Percentiles rank a stretch among this genome's conserved stretches.
Conservation (phyloP, 1,139 yeast genomes). For the Lodderomyces jiufengensis region DNA sequence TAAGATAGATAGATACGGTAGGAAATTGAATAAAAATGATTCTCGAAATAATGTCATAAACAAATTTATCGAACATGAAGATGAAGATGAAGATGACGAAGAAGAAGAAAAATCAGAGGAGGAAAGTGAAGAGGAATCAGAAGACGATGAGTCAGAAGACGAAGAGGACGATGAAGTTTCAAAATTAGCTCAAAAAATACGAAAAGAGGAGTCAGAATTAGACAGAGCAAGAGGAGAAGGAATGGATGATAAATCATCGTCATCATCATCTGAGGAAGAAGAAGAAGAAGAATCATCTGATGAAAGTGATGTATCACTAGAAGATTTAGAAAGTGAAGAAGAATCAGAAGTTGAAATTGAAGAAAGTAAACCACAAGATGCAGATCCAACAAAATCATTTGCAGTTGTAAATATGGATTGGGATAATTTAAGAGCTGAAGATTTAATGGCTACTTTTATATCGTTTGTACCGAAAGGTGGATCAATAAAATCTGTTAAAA, state of each 20-base stretch:
- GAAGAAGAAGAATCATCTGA: slow-evolving; percentile 23
- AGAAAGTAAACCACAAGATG: slow-evolving; percentile 63
- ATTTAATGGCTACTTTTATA: slow-evolving; percentile 82
- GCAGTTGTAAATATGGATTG: slow-evolving; percentile 97
- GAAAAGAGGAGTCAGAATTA: slow-evolving; percentile 22
- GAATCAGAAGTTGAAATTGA: slow-evolving; percentile 58
- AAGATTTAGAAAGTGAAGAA: slow-evolving; percentile 23
- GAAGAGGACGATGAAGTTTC: slow-evolving; percentile 17
- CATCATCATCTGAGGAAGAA: slow-evolving; percentile 16
- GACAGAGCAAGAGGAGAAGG: slow-evolving; percentile 76
- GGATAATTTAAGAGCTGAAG: slow-evolving; percentile 88
- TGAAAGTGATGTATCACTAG: slow-evolving; percentile 24
- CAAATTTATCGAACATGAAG: slow-evolving; percentile 59
- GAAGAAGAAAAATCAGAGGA: slow-evolving; percentile 19
- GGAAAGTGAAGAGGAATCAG: slow-evolving; percentile 21
- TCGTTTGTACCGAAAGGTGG: slow-evolving; percentile 85
- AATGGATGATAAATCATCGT: slow-evolving; percentile 24
- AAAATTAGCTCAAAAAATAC: slow-evolving; percentile 13
- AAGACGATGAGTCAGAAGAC: slow-evolving; percentile 17
- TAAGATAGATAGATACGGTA: slow-evolving; percentile 82
- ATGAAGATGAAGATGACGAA: slow-evolving; percentile 21
- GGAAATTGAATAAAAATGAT: slow-evolving; percentile 50
- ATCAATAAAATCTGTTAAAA: slow-evolving; percentile 60
- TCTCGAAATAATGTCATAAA: slow-evolving; percentile 35
- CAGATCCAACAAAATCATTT: slow-evolving; percentile 76